A percentile compares a stretch with the other conserved stretches of the same genome.
These are phyloP conservation scores for Ustilago cynodontis DNA, from an alignment of 1,284 basidiomycete species.

Conservation along the genomic window DNA sequence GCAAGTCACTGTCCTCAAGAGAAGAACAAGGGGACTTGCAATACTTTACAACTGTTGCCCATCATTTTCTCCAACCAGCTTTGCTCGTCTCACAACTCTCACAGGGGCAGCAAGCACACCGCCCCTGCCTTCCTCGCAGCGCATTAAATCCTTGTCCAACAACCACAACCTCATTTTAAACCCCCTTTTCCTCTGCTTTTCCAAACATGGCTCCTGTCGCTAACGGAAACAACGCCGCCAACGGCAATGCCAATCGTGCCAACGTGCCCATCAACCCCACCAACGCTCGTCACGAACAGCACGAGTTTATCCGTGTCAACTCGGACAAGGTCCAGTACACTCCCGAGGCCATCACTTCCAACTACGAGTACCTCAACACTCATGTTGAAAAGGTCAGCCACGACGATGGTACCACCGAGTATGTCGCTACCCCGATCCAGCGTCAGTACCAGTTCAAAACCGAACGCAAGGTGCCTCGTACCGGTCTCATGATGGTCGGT, in stretches of 20 bases:
- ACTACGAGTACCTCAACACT: conserved; percentile 69
- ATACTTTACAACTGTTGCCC: conserved; percentile 41
- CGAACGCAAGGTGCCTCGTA: conserved; percentile 85
- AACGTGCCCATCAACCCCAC: conserved; percentile 65
- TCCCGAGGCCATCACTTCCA: conserved; percentile 60
- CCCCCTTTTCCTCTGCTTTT: conserved; percentile 12
- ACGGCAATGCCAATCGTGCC: conserved; percentile 31
- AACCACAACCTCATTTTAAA: conserved; percentile 18
- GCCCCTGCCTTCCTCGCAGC: conserved; percentile 61
- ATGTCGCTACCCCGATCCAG: conserved; percentile 64
- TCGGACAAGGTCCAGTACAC: conserved; percentile 68
- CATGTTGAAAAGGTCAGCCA: conserved; percentile 64
- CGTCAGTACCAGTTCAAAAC: conserved; percentile 86
- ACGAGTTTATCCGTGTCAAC: conserved; percentile 65
- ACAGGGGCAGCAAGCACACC: conserved; percentile 68
- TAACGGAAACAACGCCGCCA: conserved; percentile 42
- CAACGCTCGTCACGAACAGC: conserved; percentile 67
- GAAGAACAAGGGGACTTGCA: conserved; percentile 46
- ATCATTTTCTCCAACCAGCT: conserved; percentile 69
- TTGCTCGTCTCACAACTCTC: conserved; percentile 66
- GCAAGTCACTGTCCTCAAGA: conserved; percentile 48
- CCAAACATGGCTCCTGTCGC: conserved; percentile 65
- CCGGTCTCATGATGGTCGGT: conserved; percentile 96
- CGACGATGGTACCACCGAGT: conserved; percentile 65
- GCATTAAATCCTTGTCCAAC: conserved; percentile 47